Conservation (phyloP, 1,284 basidiomycete species). For the Ganoderma resinaceum region DNA sequence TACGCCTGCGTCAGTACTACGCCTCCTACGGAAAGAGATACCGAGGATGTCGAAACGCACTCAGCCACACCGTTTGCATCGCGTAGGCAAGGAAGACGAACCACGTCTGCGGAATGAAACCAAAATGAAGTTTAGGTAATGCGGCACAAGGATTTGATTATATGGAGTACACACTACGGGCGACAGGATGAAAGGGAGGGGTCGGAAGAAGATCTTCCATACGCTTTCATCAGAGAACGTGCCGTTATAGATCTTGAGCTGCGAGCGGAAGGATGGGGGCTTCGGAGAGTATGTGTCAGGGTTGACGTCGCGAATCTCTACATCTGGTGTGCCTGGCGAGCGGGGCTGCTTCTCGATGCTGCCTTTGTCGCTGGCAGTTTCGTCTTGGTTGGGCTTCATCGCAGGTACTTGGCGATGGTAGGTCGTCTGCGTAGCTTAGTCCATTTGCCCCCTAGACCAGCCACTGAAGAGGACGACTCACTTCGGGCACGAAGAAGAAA, state of each 20-base stretch:
- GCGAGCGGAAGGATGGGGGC: constrained; percentile 41
- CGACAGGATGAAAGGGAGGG: constrained; percentile 51
- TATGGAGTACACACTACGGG: constrained; percentile 42
- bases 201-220: constrained; percentile 45
- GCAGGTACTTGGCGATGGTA: not conserved
- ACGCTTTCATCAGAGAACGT: constrained; percentile 44
- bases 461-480: constrained; percentile 32
- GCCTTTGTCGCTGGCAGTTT: constrained; percentile 16
- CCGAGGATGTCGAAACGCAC: constrained; percentile 32
- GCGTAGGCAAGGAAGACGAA: constrained; percentile 47
- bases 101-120: constrained; percentile 40
- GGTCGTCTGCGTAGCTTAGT: not conserved
- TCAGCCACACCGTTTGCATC: constrained; percentile 52
- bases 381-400: constrained; percentile 14
- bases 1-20: constrained; percentile 27
- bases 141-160: not conserved
- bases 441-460: not conserved
- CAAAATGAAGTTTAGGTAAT: not conserved
- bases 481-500: constrained; percentile 54
- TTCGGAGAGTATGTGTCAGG: not conserved
- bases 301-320: not conserved
- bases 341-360: not conserved
- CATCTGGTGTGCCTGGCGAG: not conserved
- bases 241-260: constrained; percentile 46
- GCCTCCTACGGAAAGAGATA: not conserved